These are phyloP conservation scores for Microcera coccophila DNA, from an alignment of 2,329 filamentous ascomycete species.

Conservation along the genomic window DNA sequence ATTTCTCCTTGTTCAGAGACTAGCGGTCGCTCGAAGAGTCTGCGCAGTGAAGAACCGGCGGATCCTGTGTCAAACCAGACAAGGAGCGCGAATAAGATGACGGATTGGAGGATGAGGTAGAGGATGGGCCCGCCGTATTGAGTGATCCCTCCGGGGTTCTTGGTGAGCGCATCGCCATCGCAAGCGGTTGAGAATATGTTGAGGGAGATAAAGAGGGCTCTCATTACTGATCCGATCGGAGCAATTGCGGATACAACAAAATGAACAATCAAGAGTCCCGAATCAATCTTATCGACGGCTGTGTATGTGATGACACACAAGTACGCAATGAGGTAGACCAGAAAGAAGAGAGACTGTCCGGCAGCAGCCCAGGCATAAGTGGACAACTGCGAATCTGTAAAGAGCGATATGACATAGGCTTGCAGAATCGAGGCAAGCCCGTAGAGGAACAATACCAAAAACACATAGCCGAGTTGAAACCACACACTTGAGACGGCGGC, in stretches of 20 bases:
- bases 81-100: conserved; percentile 67
- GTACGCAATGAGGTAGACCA: conserved; percentile 69
- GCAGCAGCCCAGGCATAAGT: conserved; percentile 81
- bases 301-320: conserved; percentile 71
- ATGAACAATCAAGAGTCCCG: conserved; percentile 63
- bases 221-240: conserved; percentile 71
- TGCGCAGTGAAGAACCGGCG: conserved; percentile 50
- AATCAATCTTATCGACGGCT: conserved; percentile 65
- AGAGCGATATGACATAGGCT: conserved; percentile 77
- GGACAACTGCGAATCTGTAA: conserved; percentile 72
- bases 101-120: conserved; percentile 71
- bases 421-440: conserved; percentile 73
- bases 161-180: conserved; percentile 56
- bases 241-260: conserved; percentile 71
- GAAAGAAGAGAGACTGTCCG: conserved; percentile 67
- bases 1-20: conserved; percentile 31
- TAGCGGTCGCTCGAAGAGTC: conserved; percentile 33
- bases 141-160: conserved; percentile 65
- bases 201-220: conserved; percentile 70
- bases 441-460: conserved; percentile 75
- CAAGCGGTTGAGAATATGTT: conserved; percentile 85
- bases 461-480: conserved; percentile 78
- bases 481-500: conserved; percentile 61
- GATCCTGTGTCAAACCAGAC: conserved; percentile 79
- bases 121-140: conserved; percentile 81